phyloP scores from a whole-genome alignment of 768 basidiomycete genomes.

The Lepiota brunneoincarnata region DNA sequence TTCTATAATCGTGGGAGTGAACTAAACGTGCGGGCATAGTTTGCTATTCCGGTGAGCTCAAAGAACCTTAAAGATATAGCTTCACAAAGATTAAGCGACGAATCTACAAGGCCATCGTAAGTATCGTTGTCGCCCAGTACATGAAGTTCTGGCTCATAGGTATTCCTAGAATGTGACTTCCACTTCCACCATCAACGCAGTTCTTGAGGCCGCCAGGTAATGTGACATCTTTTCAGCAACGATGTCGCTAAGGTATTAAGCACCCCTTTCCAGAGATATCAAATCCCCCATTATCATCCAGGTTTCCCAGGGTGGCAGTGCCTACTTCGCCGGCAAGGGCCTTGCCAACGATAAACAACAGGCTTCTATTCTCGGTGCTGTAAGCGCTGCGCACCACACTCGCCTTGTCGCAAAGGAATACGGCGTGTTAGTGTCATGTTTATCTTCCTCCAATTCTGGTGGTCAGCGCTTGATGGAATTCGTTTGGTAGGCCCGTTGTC shows the following conservation, averaged over 20 bases:
- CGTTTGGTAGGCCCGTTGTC: slow-evolving; percentile 74
- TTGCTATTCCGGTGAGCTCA: slow-evolving; percentile 77
- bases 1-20: not conserved
- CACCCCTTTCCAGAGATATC: slow-evolving; percentile 61
- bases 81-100: slow-evolving; percentile 7
- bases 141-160: slow-evolving; percentile 9
- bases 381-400: slow-evolving; percentile 90
- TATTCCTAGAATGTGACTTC: slow-evolving; percentile 86
- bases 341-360: slow-evolving; percentile 93
- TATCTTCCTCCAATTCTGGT: not conserved
- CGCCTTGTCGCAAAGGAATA: slow-evolving; percentile 85
- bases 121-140: slow-evolving; percentile 26
- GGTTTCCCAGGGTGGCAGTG: slow-evolving; percentile 94
- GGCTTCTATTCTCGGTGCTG: slow-evolving; percentile 90
- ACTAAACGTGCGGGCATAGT: slow-evolving; percentile 37
- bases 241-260: slow-evolving; percentile 14
- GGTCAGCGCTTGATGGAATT: slow-evolving; percentile 8
- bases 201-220: slow-evolving; percentile 92
- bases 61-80: not conserved
- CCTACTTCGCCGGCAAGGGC: slow-evolving; percentile 97
- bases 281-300: slow-evolving; percentile 98
- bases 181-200: slow-evolving; percentile 91
- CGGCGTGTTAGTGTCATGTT: slow-evolving; percentile 70
- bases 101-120: slow-evolving; percentile 65
- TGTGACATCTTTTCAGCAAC: slow-evolving; percentile 10